Evolutionary conservation across 148 eudicot species (phyloP), one percentile per base, ranked within the genome.

Genomic region (Silene uniflora): DNA sequence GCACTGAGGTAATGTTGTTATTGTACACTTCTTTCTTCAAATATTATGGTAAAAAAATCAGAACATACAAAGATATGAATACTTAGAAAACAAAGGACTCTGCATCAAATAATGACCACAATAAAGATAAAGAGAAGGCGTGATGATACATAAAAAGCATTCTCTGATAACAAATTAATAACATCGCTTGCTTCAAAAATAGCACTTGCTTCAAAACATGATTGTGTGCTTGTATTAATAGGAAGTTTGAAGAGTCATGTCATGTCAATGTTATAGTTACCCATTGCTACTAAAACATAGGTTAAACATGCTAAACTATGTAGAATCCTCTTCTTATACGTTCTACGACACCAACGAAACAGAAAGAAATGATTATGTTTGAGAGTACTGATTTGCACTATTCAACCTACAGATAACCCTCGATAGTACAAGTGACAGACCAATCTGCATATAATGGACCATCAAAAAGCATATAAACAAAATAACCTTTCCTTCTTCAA

Each of bases 401-500:
- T 22, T n/a, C 56, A 44, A 18, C 21, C 72, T 21, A 55, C 61
- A 58, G 42, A 44, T 16, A 49, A 16, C 10, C 23, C 69, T 16
- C 27, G 10, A 61, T 14, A 6, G 39, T 58, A 24, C 1, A 60
- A 58, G 35, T 56, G 39, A 42, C 39, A 10, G 39, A 66, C 21
- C 7, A 42, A 68, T 42, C 27, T 11, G 47, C 67, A 63, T 58
- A 63, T 14, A 25, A 27, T 47, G 65, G 5, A 39, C 52, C 73
- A 69, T 22, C 18, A 58, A 29, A 74, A 71, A 60, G 16, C 27
- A 62, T 52, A 54, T 55, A n/a, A 39, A 68, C 25, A 52, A 10
- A 73, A 73, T 81, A 77, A 95, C 99, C 97, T 90, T 95, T 71
- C 99, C 99, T 73, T 95, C 98, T 86, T 95, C 99, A 76, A 92